Base-by-base conservation (phyloP, 805 yeast genomes). In the Candida tallmaniae region DNA sequence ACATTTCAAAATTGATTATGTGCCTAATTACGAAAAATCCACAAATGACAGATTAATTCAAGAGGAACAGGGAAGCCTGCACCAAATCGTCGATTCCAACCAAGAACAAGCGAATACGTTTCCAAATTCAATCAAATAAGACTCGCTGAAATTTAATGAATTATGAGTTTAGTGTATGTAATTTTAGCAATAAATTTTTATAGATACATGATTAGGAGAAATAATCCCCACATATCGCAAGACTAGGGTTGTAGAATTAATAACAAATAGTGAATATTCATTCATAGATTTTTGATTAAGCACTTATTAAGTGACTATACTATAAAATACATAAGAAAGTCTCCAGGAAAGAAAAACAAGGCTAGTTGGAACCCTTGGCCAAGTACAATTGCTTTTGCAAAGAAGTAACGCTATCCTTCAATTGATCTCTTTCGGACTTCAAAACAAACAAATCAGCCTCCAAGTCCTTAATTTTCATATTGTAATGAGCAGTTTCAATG, bases 381-480 rank as follows among this genome's bases (percentile, higher is more conserved):
- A 56, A 42, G 37, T 56, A 56, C 39, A 81, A 57, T 46, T 74
- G 74, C 53, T 81, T 82, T 58, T 81, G 80, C 52, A 81, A 60
- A 0, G 65, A 47, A 21, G 76, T 52, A 11, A 79, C 74, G 39
- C 70, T 78, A 15, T 77, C 82, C 50, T 77, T 80, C 54, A 84
- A 64, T 47, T 80, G 83, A 51, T 87, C 93, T 44, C 94, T 73
- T 58, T 87, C 96, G 58, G 86, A 90, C 48, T 78, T 79, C 44
- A 82, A 72, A 36, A 87, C 83, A 48, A 74, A 82, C 44, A 87
- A 65, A 53, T 86, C 95, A 4, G 95, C 95, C 50, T 85, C 84
- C 47, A 87, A 62, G 47, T 87, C 95, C 47, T 83, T 78, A 28
- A 87, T 72, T 58, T 80, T 83, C 64, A 86, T 70, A 42, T 78